phyloP scores from a whole-genome alignment of 805 yeast genomes.

The Suhomyces vadensis region DNA sequence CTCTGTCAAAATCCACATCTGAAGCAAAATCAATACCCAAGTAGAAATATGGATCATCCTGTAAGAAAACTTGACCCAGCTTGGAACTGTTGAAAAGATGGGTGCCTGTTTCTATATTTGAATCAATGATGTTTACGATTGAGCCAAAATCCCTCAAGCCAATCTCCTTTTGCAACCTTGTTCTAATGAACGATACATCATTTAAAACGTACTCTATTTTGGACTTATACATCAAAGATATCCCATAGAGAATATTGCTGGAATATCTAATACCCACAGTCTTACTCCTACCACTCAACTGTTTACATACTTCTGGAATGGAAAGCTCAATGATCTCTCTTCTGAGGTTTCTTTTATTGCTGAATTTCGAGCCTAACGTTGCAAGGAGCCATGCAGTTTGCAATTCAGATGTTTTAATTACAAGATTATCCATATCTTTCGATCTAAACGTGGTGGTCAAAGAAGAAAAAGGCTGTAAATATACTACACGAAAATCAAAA shows the following conservation, averaged over 20 bases:
- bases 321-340: conserved; percentile 35
- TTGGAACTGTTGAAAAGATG: neutral
- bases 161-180: conserved; percentile 5
- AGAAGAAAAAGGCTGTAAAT: too few species aligned
- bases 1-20: conserved; percentile 9
- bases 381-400: conserved; percentile 40
- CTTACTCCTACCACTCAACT: conserved; percentile 10
- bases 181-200: conserved; percentile 22
- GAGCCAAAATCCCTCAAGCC: neutral
- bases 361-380: conserved; percentile 38
- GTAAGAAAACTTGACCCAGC: conserved; percentile 3
- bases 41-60: conserved; percentile 30
- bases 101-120: neutral
- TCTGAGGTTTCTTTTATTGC: conserved; percentile 28
- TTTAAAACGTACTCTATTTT: conserved; percentile 48
- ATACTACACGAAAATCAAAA: too few species aligned
- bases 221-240: conserved; percentile 48
- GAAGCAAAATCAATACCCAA: conserved; percentile 25
- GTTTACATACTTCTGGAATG: conserved; percentile 44
- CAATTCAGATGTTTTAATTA: conserved; percentile 6
- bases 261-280: conserved; percentile 30
- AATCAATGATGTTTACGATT: neutral
- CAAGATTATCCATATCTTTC: neutral
- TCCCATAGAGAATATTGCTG: conserved; percentile 50
- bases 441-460: too few species aligned